phyloP scores from a whole-genome alignment of 345 rosid genomes.

The Sonneratia caseolaris region DNA sequence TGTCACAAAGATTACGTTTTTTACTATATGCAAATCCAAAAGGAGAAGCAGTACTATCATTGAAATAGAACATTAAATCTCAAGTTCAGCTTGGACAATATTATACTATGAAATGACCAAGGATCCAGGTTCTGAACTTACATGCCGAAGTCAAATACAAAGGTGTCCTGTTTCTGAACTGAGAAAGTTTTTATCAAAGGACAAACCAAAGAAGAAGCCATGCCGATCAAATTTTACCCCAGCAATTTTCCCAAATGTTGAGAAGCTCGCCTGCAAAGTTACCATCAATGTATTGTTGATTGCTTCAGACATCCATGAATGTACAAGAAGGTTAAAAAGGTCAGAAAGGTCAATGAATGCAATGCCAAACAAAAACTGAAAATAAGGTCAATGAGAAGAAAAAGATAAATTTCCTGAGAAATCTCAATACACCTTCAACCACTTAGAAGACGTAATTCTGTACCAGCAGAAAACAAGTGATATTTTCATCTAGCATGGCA shows the following conservation, averaged over 20 bases:
- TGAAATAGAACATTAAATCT: not conserved
- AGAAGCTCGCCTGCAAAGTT: not conserved
- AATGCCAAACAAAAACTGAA: not conserved
- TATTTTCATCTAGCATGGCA: not conserved
- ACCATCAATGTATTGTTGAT: not conserved
- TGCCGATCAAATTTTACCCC: not conserved
- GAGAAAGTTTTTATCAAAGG: not conserved
- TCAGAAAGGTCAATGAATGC: not conserved
- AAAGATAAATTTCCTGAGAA: not conserved
- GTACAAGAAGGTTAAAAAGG: not conserved
- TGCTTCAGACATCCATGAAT: not conserved
- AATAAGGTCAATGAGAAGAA: not conserved
- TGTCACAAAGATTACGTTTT: too few species aligned
- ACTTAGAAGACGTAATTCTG: too few species aligned
- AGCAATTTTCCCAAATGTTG: not conserved
- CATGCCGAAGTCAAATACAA: not conserved
- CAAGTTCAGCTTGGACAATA: not conserved
- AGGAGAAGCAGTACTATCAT: not conserved
- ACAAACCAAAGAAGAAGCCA: not conserved
- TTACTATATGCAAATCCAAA: too few species aligned
- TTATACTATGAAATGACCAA: not conserved
- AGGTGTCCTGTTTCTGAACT: not conserved
- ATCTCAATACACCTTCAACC: too few species aligned
- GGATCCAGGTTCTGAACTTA: not conserved
- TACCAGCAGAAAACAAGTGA: not conserved